Evolutionary conservation across 2,329 filamentous ascomycete genomes (phyloP).

Genomic region (Paraphaeosphaeria minitans): DNA sequence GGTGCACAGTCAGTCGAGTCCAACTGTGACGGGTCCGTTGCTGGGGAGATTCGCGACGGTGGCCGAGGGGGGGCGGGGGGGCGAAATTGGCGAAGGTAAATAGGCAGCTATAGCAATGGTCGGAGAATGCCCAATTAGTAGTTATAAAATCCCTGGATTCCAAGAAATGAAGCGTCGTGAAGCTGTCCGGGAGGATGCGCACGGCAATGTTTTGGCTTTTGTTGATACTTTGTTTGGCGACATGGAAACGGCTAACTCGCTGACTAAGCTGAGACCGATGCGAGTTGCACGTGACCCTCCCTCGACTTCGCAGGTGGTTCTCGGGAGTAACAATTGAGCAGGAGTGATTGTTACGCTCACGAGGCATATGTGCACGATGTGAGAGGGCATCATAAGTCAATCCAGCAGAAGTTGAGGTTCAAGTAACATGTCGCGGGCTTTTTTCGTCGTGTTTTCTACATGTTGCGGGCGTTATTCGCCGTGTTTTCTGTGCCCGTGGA

Average conservation of each 20-base stretch:
- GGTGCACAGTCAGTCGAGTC: background rate
- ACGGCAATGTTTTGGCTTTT: conserved; percentile 12
- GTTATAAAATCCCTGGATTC: conserved; percentile 4
- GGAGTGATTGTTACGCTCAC: background rate
- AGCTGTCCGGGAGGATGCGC: conserved; percentile 6
- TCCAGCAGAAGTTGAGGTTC: background rate
- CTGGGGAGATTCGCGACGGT: conserved; percentile 5
- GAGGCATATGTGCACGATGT: background rate
- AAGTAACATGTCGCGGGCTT: background rate
- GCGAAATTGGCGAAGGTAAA: background rate
- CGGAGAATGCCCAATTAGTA: background rate
- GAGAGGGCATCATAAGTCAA: background rate
- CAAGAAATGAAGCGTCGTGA: conserved; percentile 6
- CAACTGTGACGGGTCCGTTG: background rate
- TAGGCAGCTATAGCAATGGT: conserved; percentile 1
- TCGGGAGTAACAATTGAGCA: too few relatives aligned
- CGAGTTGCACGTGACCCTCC: background rate
- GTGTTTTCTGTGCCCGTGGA: too few relatives aligned
- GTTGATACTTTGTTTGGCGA: conserved; percentile 12
- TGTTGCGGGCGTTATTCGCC: background rate
- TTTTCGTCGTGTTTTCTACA: too few relatives aligned
- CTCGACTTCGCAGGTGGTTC: too few relatives aligned
- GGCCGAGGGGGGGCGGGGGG: too few relatives aligned
- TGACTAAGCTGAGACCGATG: conserved; percentile 1
- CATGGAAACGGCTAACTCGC: conserved; percentile 3